phyloP scores from a whole-genome alignment of 345 rosid species.

The Gossypium turneri region DNA sequence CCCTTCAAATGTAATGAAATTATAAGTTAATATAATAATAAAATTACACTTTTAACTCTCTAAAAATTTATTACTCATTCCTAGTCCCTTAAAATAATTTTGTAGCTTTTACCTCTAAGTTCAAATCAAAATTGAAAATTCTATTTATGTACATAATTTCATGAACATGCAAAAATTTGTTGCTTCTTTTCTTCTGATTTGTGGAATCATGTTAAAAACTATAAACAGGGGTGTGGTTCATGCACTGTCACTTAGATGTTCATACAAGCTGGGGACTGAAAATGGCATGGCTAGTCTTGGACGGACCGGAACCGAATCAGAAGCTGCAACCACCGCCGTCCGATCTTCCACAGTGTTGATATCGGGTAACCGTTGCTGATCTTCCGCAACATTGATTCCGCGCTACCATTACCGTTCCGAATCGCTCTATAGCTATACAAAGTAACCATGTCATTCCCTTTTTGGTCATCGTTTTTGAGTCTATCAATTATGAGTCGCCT shows the following conservation, averaged over 20 bases:
- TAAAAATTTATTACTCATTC: too few species aligned
- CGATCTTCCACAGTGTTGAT: constrained; percentile 43
- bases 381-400: constrained; percentile 31
- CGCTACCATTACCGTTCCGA: background rate
- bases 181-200: background rate
- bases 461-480: background rate
- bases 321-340: constrained; percentile 36
- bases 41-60: too few species aligned
- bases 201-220: background rate
- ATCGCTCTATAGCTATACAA: background rate
- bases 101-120: too few species aligned
- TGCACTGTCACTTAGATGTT: constrained; percentile 36
- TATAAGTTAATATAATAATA: too few species aligned
- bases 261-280: constrained; percentile 37
- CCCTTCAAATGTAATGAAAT: too few species aligned
- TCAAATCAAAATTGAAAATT: too few species aligned
- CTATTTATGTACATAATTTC: too few species aligned
- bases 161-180: background rate
- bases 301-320: constrained; percentile 33
- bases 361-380: constrained; percentile 22
- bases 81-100: too few species aligned
- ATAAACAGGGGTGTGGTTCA: constrained; percentile 32
- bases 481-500: background rate
- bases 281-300: constrained; percentile 35
- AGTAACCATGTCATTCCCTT: background rate